These are phyloP conservation scores for Tylopilus balloui DNA, from an alignment of 768 basidiomycete genomes.

Conservation along the genomic window DNA sequence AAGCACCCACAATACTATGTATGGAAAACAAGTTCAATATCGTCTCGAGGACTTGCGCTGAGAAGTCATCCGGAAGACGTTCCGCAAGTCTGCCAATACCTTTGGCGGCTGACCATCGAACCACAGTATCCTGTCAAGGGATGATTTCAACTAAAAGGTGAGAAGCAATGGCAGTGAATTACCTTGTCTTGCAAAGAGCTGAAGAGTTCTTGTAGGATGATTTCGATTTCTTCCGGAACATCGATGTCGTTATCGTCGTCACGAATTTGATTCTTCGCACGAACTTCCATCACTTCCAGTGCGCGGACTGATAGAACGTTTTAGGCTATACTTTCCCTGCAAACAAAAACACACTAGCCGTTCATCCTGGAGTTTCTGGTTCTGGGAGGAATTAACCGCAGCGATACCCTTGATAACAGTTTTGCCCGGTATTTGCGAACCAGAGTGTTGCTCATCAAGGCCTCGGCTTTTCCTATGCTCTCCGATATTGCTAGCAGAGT, in stretches of 20 bases:
- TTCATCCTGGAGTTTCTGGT: conserved; percentile 35
- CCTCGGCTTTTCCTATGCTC: conserved; percentile 37
- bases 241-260: conserved; percentile 47
- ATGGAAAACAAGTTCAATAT: conserved; percentile 72
- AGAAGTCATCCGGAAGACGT: conserved; percentile 70
- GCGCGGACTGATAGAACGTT: conserved; percentile 22
- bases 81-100: conserved; percentile 82
- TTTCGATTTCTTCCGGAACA: conserved; percentile 76
- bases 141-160: not conserved
- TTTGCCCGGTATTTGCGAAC: conserved; percentile 69
- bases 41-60: conserved; percentile 77
- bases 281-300: conserved; percentile 17
- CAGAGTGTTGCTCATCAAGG: conserved; percentile 53
- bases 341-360: conserved; percentile 32
- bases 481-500: conserved; percentile 44
- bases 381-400: conserved; percentile 55
- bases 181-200: conserved; percentile 79
- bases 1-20: conserved; percentile 61
- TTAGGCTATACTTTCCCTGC: conserved; percentile 25
- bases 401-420: conserved; percentile 58
- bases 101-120: conserved; percentile 94
- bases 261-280: conserved; percentile 9
- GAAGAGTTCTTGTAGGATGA: conserved; percentile 67
- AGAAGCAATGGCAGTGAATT: conserved; percentile 1
- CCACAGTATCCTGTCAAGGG: conserved; percentile 74